Evolutionary conservation across 768 basidiomycete genomes (phyloP).

Genomic region (Suillus subaureus): DNA sequence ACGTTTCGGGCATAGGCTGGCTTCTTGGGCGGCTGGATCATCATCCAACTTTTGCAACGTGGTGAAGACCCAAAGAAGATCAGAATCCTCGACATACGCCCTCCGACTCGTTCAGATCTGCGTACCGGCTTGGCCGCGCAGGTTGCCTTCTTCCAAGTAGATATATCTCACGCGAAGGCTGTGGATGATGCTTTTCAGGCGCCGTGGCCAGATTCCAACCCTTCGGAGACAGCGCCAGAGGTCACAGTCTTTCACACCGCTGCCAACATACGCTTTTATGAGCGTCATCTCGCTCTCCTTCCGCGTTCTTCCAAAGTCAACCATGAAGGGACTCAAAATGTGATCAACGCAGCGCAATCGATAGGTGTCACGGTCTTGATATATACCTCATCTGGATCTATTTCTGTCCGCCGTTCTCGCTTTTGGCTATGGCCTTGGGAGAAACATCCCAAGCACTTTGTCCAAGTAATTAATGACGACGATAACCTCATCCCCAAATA

Average conservation of each 20-base stretch:
- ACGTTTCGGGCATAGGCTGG: conserved; percentile 50
- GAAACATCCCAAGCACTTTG: conserved; percentile 51
- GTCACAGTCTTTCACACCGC: conserved; percentile 78
- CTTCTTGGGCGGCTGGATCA: conserved; percentile 80
- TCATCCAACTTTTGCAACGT: conserved; percentile 63
- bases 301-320: conserved; percentile 63
- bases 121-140: conserved; percentile 51
- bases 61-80: conserved; percentile 71
- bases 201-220: conserved; percentile 52
- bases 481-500: conserved; percentile 51
- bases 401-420: conserved; percentile 56
- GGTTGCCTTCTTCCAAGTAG: conserved; percentile 58
- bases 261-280: conserved; percentile 79
- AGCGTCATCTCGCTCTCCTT: conserved; percentile 54
- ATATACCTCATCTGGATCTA: conserved; percentile 75
- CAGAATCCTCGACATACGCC: conserved; percentile 66
- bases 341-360: conserved; percentile 57
- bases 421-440: conserved; percentile 82
- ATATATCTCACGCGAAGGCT: conserved; percentile 55
- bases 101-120: conserved; percentile 60
- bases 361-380: conserved; percentile 60
- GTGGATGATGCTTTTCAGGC: conserved; percentile 63
- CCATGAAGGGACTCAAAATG: conserved; percentile 65
- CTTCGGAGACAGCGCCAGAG: conserved; percentile 26
- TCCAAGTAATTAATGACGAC: conserved; percentile 68